These are phyloP conservation scores for Penicillium salamii DNA, from an alignment of 495 filamentous ascomycete species.

Conservation along the genomic window DNA sequence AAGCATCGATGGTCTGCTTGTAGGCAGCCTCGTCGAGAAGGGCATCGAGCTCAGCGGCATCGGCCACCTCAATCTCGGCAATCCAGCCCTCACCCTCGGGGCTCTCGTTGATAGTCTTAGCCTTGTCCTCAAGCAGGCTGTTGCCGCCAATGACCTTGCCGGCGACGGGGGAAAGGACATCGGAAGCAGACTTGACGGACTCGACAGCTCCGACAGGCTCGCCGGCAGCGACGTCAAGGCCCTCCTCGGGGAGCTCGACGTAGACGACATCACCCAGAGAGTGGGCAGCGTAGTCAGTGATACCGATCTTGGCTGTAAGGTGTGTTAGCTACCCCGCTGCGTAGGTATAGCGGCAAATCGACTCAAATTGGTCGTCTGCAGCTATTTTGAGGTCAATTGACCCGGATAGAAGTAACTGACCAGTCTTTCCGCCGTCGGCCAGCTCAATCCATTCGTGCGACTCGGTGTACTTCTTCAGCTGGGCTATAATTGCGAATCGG, in stretches of 20 bases:
- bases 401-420: slow-evolving; percentile 19
- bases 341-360: not conserved
- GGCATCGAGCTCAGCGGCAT: slow-evolving; percentile 65
- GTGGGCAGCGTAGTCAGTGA: slow-evolving; percentile 85
- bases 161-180: slow-evolving; percentile 84
- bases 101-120: slow-evolving; percentile 78
- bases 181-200: slow-evolving; percentile 95
- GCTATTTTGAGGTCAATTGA: not conserved
- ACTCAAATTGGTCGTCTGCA: not conserved
- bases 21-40: slow-evolving; percentile 76
- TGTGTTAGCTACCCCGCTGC: slow-evolving; percentile 5
- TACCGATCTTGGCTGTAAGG: slow-evolving; percentile 69
- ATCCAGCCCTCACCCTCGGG: slow-evolving; percentile 91
- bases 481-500: slow-evolving; percentile 28
- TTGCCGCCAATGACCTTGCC: slow-evolving; percentile 76
- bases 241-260: slow-evolving; percentile 80
- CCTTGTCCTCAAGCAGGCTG: slow-evolving; percentile 71
- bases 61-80: slow-evolving; percentile 73
- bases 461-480: slow-evolving; percentile 85
- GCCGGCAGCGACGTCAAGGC: slow-evolving; percentile 60
- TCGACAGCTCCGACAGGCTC: slow-evolving; percentile 92
- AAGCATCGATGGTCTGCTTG: slow-evolving; percentile 62
- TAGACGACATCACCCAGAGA: slow-evolving; percentile 94
- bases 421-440: slow-evolving; percentile 61
- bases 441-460: slow-evolving; percentile 99